A percentile compares a stretch with the other conserved stretches of the same genome.
Conservation (phyloP, 2,329 filamentous ascomycete species). For the Colletotrichum navitas region DNA sequence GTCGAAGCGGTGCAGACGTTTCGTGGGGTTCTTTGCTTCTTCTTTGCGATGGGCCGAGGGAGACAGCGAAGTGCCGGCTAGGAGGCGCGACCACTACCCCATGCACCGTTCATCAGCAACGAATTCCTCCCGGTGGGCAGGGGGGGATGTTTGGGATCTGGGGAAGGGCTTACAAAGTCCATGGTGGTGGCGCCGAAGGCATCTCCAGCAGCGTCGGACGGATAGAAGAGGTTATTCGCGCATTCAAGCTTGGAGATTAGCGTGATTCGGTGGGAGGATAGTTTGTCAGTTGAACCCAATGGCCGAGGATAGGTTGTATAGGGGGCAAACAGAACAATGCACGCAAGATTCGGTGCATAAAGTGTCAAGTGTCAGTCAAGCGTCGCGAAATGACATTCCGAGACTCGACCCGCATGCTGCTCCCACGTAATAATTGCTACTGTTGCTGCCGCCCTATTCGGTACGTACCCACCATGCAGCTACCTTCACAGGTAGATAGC, state of each 20-base stretch:
- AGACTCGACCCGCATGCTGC: conserved; percentile 40
- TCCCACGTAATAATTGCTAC: not conserved
- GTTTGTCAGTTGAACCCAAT: not conserved
- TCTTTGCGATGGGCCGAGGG: conserved; percentile 68
- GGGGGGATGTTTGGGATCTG: not conserved
- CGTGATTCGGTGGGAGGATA: not conserved
- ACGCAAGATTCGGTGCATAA: conserved; percentile 45
- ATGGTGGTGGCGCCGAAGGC: conserved; percentile 60
- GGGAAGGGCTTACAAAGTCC: conserved; percentile 65
- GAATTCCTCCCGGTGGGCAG: not conserved
- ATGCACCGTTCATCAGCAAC: conserved; percentile 16
- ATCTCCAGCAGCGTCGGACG: conserved; percentile 52
- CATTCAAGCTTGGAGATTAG: conserved; percentile 22
- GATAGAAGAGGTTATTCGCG: conserved; percentile 22
- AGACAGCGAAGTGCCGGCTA: conserved; percentile 72
- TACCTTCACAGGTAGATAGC: too few relatives aligned
- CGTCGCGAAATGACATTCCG: conserved; percentile 50
- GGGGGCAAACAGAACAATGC: not conserved
- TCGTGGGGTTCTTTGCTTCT: conserved; percentile 71
- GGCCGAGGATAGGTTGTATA: conserved; percentile 9
- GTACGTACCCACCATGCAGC: conserved; percentile 24
- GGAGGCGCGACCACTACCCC: conserved; percentile 73
- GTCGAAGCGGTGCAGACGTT: conserved; percentile 75
- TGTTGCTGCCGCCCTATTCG: not conserved
- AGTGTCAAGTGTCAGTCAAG: conserved; percentile 48